Evolutionary conservation across 2,329 filamentous ascomycete species (phyloP), one percentile per base, ranked within the genome.

Genomic region (Claviceps paspali): DNA sequence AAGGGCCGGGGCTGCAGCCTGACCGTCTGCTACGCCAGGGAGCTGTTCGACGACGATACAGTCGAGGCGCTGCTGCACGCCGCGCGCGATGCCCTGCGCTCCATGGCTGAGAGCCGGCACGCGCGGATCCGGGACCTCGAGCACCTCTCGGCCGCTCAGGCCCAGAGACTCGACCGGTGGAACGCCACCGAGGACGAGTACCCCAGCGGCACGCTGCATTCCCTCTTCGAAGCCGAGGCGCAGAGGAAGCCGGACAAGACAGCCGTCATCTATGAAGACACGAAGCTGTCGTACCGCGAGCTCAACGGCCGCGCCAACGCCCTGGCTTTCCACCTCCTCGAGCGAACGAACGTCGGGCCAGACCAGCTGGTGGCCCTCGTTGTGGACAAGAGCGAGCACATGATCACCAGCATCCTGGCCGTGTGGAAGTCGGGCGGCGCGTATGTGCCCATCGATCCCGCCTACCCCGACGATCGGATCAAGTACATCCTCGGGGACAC

Each of bases 401-500:
- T 31, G 28, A 31, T 37, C 21, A 28, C 29, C 14, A 31, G 27
- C 12, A 37, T 37, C 14, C 8, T 37, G 21, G 35, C 27, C 3
- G 19, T 37, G n/a, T 37, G 35, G 35, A 37, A 37, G 21, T 40
- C 38, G 15, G 33, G 38, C 11, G 38, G 19, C 4, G 38, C 38
- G 6, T 23, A 40, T 28, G 33, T 40, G 12, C 38, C 38, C 9
- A 36, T 40, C 19, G 38, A 40, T 21, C 38, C 38, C 33, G 38
- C n/a, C n/a, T 40, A 40, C 27, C 38, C 38, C 11, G 19, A 39
- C 23, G 33, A 40, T n/a, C 33, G 38, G 22, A 31, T 40, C 12
- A 27, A 28, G 15, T 40, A 27, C 30, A 21, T 40, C 11, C 15
- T 37, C 4, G 35, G 31, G 11, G 35, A 37, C 15, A 21, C 27